phyloP scores from a whole-genome alignment of 176 grass and related monocot species.

The Eragrostis nindensis region DNA sequence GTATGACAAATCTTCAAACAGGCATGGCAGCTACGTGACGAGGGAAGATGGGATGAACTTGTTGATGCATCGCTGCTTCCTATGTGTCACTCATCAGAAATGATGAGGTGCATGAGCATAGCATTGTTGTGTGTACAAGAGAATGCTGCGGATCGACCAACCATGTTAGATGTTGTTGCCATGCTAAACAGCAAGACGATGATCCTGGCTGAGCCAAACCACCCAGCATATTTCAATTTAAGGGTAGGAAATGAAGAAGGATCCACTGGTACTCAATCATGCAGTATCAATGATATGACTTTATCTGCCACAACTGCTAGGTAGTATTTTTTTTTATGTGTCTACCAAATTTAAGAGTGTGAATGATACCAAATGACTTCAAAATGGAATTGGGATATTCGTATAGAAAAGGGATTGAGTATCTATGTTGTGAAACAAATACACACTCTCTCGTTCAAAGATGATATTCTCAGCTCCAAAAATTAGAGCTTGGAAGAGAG shows the following conservation, averaged over 20 bases:
- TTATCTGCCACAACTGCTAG: conserved; percentile 8
- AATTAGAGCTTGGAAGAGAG: too few species aligned
- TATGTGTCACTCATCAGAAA: background rate
- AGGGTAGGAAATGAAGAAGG: conserved; percentile 29
- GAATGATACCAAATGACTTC: too few species aligned
- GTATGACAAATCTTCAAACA: background rate
- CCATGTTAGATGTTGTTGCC: conserved; percentile 32
- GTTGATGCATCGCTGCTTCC: conserved; percentile 16
- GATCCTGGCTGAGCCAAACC: background rate
- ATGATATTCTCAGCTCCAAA: too few species aligned
- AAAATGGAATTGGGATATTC: too few species aligned
- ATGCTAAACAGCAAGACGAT: conserved; percentile 25
- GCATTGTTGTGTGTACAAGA: conserved; percentile 33
- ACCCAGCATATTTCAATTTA: conserved; percentile 33
- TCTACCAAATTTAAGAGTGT: too few species aligned
- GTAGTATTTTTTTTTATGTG: background rate
- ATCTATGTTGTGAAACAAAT: too few species aligned
- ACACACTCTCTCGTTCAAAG: too few species aligned
- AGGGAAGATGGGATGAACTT: conserved; percentile 18
- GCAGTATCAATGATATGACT: conserved; percentile 26
- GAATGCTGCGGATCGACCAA: conserved; percentile 30
- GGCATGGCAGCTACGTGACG: conserved; percentile 34
- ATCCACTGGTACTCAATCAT: background rate
- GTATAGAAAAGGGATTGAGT: too few species aligned
- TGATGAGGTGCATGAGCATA: conserved; percentile 29